A percentile compares a stretch with the other conserved stretches of the same genome.
Evolutionary conservation across 495 filamentous ascomycete genomes (phyloP).

Genomic region (Penicillium ucsense): DNA sequence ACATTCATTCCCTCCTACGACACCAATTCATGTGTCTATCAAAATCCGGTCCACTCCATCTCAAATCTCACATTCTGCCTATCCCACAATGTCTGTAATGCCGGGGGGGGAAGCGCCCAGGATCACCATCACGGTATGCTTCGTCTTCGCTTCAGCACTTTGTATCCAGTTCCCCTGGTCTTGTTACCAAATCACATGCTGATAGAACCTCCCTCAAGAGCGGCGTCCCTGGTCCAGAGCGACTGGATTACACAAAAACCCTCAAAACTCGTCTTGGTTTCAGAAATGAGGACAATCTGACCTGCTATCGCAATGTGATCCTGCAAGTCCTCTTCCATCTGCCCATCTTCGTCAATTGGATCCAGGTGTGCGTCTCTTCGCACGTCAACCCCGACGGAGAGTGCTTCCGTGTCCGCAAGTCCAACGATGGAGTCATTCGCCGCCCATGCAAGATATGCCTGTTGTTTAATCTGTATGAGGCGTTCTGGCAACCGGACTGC

Average conservation of each 20-base stretch:
- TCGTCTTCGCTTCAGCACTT: too few species aligned
- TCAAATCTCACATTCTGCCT: too few species aligned
- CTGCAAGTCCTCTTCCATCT: slow-evolving; percentile 33
- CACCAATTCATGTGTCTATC: too few species aligned
- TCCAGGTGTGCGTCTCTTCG: slow-evolving; percentile 4
- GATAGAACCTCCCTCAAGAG: neutral
- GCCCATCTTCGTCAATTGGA: slow-evolving; percentile 29
- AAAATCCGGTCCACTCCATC: too few species aligned
- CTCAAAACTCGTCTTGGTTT: neutral
- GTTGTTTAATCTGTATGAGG: slow-evolving; percentile 4
- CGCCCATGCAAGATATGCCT: slow-evolving; percentile 9
- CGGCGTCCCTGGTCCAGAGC: neutral
- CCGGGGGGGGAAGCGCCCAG: too few species aligned
- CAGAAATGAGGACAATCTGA: neutral
- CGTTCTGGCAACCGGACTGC: slow-evolving; percentile 6
- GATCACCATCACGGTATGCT: too few species aligned
- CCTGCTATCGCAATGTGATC: slow-evolving; percentile 36
- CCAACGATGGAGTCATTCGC: neutral
- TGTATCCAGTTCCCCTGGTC: too few species aligned
- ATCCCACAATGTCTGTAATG: too few species aligned
- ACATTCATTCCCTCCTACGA: too few species aligned
- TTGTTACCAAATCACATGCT: too few species aligned
- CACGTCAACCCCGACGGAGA: neutral
- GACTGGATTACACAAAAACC: slow-evolving; percentile 1
- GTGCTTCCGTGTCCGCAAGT: neutral